Evolutionary conservation across 164 flowering plant genomes (phyloP).

Genomic region (Tetrastigma voinierianum): DNA sequence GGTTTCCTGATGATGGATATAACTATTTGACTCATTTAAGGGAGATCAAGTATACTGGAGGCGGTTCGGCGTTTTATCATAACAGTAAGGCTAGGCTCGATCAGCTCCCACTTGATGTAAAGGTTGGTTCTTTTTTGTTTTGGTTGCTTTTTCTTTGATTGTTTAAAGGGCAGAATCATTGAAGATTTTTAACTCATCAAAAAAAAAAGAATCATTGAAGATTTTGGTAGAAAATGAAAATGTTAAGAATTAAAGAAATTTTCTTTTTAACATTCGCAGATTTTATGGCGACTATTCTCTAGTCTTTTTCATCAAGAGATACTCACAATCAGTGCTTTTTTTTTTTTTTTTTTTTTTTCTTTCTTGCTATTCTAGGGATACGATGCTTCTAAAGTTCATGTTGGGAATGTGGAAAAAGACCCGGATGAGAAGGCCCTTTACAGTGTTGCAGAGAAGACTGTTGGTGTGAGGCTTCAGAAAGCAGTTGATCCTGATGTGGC

Average conservation of each 20-base stretch:
- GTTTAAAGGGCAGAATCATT: background rate
- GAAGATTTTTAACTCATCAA: too few relatives aligned
- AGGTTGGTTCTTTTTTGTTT: constrained; percentile 43
- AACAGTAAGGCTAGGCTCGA: constrained; percentile 68
- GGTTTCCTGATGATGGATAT: constrained; percentile 95
- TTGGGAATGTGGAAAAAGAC: constrained; percentile 35
- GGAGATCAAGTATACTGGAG: constrained; percentile 81
- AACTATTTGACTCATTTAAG: constrained; percentile 78
- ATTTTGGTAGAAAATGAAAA: too few relatives aligned
- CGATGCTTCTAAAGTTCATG: constrained; percentile 73
- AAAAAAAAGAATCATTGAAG: too few relatives aligned
- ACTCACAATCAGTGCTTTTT: background rate
- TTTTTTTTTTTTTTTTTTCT: constrained; percentile 6
- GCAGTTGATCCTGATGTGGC: constrained; percentile 78
- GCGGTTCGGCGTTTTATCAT: constrained; percentile 65
- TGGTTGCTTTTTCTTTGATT: background rate
- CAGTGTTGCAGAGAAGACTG: constrained; percentile 56
- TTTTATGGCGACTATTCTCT: too few relatives aligned
- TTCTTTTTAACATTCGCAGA: too few relatives aligned
- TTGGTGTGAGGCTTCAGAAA: constrained; percentile 63
- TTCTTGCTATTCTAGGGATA: constrained; percentile 53
- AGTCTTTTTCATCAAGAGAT: too few relatives aligned
- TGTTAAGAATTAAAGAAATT: too few relatives aligned
- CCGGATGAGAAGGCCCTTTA: constrained; percentile 38
- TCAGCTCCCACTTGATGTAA: constrained; percentile 65